Evolutionary conservation across 768 basidiomycete species (phyloP), one percentile per base, ranked within the genome.

Genomic region (Psilocybe cyanescens): DNA sequence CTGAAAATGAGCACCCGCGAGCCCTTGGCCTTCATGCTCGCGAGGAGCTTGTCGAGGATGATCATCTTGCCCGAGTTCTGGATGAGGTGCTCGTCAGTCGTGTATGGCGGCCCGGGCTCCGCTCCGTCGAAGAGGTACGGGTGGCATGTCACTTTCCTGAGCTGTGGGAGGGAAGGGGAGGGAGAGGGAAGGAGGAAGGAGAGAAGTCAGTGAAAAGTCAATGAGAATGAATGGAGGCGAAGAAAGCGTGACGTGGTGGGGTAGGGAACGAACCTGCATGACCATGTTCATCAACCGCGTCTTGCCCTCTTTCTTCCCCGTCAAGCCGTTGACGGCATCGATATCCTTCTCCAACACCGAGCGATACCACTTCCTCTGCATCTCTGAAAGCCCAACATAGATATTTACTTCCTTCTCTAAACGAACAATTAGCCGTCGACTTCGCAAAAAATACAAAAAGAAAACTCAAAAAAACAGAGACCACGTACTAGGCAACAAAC

Each of bases 341-440:
- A 99, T 98, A 72, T 99, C 97, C 78, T 99, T 99, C 77, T 98
- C 95, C 59, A 99, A 75, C 6, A 99, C 91, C 2, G 88, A 92
- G 31, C 94, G 89, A 75, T 99, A 99, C 97, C 97, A 98, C 71
- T 96, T 98, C 30, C 95, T 80, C 72, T 99, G 97, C 94, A 99
- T 95, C 24, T 97, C 95, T 6, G 95, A 91, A 61, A 99, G 84
- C 54, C 96, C 96, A 54, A 99, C 92, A 60, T 99, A 99, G 47
- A 99, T 94, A 69, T 99, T 99, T 73, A 99, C 95, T 70, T 99
- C 97, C 79, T 98, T 99, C 79, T 99, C 92, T 94, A 66, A 53
- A 19, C 28, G 4, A 28, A 44, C 33, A 11, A 30, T 24, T 39
- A 35, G 51, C 8, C 8, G 14, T 31, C 28, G 17, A 19, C 31